phyloP scores from a whole-genome alignment of 768 basidiomycete genomes.

The Termitomyces sp. region DNA sequence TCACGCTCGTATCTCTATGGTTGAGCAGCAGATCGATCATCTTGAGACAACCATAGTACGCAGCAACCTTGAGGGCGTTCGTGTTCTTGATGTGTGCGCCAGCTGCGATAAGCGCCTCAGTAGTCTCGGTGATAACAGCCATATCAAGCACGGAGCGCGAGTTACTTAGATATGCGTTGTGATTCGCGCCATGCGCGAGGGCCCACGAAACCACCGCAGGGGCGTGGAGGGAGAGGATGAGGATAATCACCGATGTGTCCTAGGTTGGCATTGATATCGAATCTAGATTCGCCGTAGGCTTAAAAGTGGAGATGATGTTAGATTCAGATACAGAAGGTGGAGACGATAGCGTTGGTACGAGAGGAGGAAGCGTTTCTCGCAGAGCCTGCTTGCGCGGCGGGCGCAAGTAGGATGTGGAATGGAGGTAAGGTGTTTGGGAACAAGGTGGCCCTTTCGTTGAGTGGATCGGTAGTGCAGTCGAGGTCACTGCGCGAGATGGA shows the following conservation, averaged over 20 bases:
- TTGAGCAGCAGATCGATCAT: slow-evolving; percentile 12
- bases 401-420: background rate
- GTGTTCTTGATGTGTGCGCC: slow-evolving; percentile 10
- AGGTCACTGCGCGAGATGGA: background rate
- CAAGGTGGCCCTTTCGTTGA: slow-evolving; percentile 2
- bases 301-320: slow-evolving; percentile 1
- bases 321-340: slow-evolving; percentile 2
- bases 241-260: slow-evolving; percentile 11
- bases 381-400: background rate
- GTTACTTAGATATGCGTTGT: background rate
- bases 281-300: slow-evolving; percentile 8
- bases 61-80: slow-evolving; percentile 12
- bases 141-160: slow-evolving; percentile 8
- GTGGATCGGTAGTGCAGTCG: background rate
- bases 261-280: slow-evolving; percentile 6
- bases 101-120: background rate
- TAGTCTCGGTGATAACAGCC: slow-evolving; percentile 3
- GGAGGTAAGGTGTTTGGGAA: background rate
- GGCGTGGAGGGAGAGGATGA: slow-evolving; percentile 5
- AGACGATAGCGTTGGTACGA: background rate
- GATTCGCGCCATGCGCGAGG: slow-evolving; percentile 9
- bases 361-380: slow-evolving; percentile 8
- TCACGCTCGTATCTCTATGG: slow-evolving; percentile 8
- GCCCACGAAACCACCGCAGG: slow-evolving; percentile 1
- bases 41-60: slow-evolving; percentile 7